A percentile compares a stretch with the other conserved stretches of the same genome.
Evolutionary conservation across 2,329 filamentous ascomycete species (phyloP).

Genomic region (Xylaria sp.): DNA sequence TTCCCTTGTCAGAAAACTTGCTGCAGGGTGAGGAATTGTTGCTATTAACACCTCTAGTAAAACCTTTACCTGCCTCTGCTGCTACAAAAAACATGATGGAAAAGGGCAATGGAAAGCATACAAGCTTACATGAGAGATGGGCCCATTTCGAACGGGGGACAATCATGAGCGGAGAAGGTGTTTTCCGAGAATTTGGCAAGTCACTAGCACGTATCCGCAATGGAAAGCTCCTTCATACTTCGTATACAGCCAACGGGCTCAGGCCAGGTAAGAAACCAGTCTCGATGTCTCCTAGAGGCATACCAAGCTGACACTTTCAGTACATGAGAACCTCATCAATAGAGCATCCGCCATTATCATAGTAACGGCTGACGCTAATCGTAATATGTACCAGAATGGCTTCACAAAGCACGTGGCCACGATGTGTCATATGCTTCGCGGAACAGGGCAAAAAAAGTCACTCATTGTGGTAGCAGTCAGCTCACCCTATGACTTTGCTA

Average conservation of each 20-base stretch:
- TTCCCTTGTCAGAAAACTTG: conserved; percentile 84
- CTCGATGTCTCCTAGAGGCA: conserved; percentile 19
- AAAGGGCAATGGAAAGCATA: conserved; percentile 54
- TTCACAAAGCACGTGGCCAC: conserved; percentile 97
- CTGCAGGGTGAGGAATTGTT: conserved; percentile 89
- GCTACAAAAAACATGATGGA: conserved; percentile 77
- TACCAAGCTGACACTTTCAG: conserved; percentile 49
- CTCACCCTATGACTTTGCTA: conserved; percentile 95
- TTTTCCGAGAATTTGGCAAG: conserved; percentile 89
- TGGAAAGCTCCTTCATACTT: conserved; percentile 90
- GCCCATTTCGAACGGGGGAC: conserved; percentile 67
- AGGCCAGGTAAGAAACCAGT: conserved; percentile 67
- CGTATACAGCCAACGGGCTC: conserved; percentile 93
- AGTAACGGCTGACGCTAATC: conserved; percentile 91
- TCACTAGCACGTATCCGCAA: conserved; percentile 87
- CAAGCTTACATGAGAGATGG: conserved; percentile 64
- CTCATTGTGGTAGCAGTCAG: conserved; percentile 92
- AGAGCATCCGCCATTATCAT: conserved; percentile 89
- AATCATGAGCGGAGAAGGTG: conserved; percentile 90
- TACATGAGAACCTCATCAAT: conserved; percentile 92
- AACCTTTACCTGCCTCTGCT: conserved; percentile 89
- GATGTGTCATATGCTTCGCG: conserved; percentile 87
- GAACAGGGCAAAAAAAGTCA: conserved; percentile 84
- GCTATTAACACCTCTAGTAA: conserved; percentile 87
- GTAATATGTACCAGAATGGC: conserved; percentile 91